Conservation (phyloP, 495 filamentous ascomycete genomes). For the Podospora pseudocomata region DNA sequence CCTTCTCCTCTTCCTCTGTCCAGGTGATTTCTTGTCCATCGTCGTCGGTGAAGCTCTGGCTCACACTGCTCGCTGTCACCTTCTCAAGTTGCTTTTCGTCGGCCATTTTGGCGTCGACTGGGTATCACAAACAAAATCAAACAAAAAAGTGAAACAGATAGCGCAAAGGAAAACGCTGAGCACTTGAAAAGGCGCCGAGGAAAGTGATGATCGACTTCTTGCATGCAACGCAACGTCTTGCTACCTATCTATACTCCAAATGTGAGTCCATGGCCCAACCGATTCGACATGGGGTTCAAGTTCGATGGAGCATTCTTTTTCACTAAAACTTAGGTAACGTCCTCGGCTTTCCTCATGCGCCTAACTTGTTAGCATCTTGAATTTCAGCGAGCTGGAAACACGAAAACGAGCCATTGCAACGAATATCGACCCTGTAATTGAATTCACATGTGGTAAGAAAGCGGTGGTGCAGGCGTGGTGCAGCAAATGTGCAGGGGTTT, state of each 20-base stretch:
- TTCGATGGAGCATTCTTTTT: neutral
- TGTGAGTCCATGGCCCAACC: neutral
- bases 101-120: conserved; percentile 10
- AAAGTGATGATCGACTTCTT: neutral
- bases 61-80: conserved; percentile 14
- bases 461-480: neutral
- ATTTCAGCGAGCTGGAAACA: neutral
- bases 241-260: neutral
- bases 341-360: neutral
- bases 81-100: conserved; percentile 24
- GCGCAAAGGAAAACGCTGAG: neutral
- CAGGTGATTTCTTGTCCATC: conserved; percentile 28
- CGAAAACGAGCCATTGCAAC: neutral
- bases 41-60: conserved; percentile 24
- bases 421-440: neutral
- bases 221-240: neutral
- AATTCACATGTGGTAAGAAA: neutral
- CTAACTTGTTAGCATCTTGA: neutral
- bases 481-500: neutral
- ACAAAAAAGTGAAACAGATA: neutral
- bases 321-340: neutral
- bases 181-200: neutral
- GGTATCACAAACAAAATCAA: neutral
- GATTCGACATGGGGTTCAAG: neutral
- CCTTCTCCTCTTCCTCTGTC: conserved; percentile 38